phyloP scores from a whole-genome alignment of 257 asterid species.

The Solanum microdontum region DNA sequence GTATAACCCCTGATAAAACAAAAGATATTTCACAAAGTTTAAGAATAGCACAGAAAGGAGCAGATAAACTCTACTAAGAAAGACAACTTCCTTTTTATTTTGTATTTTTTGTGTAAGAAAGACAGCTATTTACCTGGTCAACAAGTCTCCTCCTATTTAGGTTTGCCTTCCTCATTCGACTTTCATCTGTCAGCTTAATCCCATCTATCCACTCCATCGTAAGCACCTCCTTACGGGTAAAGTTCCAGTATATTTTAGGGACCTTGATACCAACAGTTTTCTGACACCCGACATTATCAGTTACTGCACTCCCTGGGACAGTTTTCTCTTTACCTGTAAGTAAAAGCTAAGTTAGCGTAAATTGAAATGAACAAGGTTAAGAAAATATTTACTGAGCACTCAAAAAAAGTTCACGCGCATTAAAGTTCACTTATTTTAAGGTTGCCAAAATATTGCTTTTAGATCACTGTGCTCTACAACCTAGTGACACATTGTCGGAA shows the following conservation, averaged over 20 bases:
- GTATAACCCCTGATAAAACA: conserved; percentile 56
- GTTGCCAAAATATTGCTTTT: neutral
- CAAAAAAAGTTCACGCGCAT: neutral
- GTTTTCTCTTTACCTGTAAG: conserved; percentile 33
- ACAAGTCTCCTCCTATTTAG: conserved; percentile 69
- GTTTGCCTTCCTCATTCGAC: conserved; percentile 57
- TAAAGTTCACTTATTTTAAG: neutral
- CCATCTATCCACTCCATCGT: conserved; percentile 99
- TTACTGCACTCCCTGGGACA: conserved; percentile 13
- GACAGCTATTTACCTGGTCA: conserved; percentile 52
- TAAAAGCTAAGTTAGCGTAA: conserved; percentile 3
- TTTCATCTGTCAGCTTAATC: conserved; percentile 73
- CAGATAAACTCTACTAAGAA: neutral
- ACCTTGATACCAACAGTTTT: conserved; percentile 52
- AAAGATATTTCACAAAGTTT: neutral
- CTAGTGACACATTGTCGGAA: neutral
- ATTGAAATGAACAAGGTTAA: neutral
- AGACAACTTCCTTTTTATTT: neutral
- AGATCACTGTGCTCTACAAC: neutral
- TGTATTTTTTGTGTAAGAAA: neutral
- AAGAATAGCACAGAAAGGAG: neutral
- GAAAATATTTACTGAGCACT: neutral
- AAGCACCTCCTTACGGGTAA: conserved; percentile 81
- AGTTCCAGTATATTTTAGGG: conserved; percentile 87
- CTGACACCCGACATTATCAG: conserved; percentile 11